These are phyloP conservation scores for Cicer cuneatum DNA, from an alignment of 306 rosid species.

Conservation along the genomic window DNA sequence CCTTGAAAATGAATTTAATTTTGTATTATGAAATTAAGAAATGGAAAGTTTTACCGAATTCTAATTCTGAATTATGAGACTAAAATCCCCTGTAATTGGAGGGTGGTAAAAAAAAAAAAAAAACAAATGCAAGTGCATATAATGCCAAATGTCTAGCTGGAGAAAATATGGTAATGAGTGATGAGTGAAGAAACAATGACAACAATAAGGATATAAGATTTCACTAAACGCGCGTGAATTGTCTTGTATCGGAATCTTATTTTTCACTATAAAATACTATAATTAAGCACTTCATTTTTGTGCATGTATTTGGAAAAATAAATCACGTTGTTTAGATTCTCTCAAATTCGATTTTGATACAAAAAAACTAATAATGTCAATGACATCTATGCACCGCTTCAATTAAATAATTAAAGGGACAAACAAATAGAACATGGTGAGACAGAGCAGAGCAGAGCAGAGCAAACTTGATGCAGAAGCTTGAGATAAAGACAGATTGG, in stretches of 20 bases:
- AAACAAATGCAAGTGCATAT: constrained; percentile 1
- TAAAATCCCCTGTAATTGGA: too few relatives aligned
- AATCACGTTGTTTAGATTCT: constrained; percentile 31
- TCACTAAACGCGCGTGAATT: not conserved
- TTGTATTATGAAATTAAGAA: too few relatives aligned
- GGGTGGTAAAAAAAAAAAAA: too few relatives aligned
- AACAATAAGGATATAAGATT: constrained; percentile 28
- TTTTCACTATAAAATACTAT: not conserved
- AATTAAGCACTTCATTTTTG: not conserved
- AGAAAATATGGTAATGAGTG: constrained; percentile 40
- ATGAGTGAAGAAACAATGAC: constrained; percentile 31
- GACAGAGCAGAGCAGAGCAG: too few relatives aligned
- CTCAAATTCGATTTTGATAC: not conserved
- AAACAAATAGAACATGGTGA: constrained; percentile 4
- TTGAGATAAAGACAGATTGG: constrained; percentile 51
- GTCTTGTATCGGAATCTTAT: constrained; percentile 40
- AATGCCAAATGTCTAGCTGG: constrained; percentile 52
- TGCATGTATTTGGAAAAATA: constrained; percentile 10
- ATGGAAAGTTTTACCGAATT: too few relatives aligned
- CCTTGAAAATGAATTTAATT: too few relatives aligned
- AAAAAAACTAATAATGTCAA: not conserved
- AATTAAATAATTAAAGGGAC: constrained; percentile 9
- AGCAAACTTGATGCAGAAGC: constrained; percentile 46
- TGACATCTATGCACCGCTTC: constrained; percentile 33
- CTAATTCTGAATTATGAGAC: too few relatives aligned